Evolutionary conservation across 1,284 basidiomycete genomes (phyloP), one percentile per base, ranked within the genome.

Genomic region (Stereum hirsutum): DNA sequence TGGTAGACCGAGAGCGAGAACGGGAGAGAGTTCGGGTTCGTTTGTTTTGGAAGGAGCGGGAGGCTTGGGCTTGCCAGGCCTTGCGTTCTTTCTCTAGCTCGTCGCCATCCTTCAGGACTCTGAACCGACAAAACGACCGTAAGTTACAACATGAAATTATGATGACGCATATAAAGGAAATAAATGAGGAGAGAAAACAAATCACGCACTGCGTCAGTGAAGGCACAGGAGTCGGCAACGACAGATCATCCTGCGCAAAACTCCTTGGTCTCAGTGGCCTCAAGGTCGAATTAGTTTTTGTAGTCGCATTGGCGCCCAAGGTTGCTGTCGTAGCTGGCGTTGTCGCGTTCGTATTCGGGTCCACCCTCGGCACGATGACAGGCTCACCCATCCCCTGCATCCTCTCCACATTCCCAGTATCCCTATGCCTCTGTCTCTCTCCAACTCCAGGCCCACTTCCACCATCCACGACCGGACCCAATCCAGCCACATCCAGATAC

Each of bases 31-130:
- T 75, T 25, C 83, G 72, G 6, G 74, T 69, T 8, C 68, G 70
- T 50, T 72, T 76, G 55, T 85, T 84, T 41, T 76, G 75, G 48
- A 85, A 72, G 1, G 83, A 84, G 26, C 62, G 64, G 0, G 65
- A 62, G 1, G 85, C 84, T 49, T 80, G 70, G 5, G 59, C 54
- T 52, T 79, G 74, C 84, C 84, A 88, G 46, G 67, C 62, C 41
- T 71, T 68, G 19, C 85, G 76, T 48, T 87, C 74, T 44, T 65
- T 64, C 19, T 77, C 69, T 11, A 87, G 67, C 41, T 65, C 63
- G 44, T 74, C 64, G 11, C 76, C 73, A 48, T 84, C 78, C 48
- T 74, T 72, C 6, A 88, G 61, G 19, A 86, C 82, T 52, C 84
- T 87, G 43, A 14, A 20, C 17, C 2, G 20, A 23, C 21, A 11